Conservation (phyloP, 805 yeast genomes). For the Sungouiozyma intestinalis region DNA sequence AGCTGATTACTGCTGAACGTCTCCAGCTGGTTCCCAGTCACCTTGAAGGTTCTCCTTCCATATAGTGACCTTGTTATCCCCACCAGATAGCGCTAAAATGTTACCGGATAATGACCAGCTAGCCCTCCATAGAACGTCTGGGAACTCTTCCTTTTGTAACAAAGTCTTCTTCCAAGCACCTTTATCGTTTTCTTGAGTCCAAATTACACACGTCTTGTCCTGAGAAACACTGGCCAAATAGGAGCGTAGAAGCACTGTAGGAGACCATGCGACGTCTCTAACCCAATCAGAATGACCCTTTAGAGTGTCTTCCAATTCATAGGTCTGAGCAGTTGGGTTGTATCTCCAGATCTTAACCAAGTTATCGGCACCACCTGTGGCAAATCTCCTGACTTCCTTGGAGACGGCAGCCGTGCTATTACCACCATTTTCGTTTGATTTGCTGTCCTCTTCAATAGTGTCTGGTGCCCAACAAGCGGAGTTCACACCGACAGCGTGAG, state of each 20-base stretch:
- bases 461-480: slow-evolving; percentile 91
- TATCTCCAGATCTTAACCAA: slow-evolving; percentile 84
- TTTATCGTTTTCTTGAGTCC: slow-evolving; percentile 71
- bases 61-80: slow-evolving; percentile 88
- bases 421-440: slow-evolving; percentile 5
- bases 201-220: slow-evolving; percentile 86
- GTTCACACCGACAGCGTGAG: slow-evolving; percentile 91
- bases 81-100: slow-evolving; percentile 88
- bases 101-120: slow-evolving; percentile 97
- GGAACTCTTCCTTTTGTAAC: slow-evolving; percentile 71
- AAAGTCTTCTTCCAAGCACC: slow-evolving; percentile 74
- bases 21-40: slow-evolving; percentile 96
- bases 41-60: slow-evolving; percentile 95
- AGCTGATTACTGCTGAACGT: slow-evolving; percentile 59
- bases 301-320: slow-evolving; percentile 62
- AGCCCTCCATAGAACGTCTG: slow-evolving; percentile 97
- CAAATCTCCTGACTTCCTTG: slow-evolving; percentile 59
- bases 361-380: slow-evolving; percentile 92
- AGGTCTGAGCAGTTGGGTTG: slow-evolving; percentile 44
- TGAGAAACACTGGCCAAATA: slow-evolving; percentile 96
- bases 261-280: slow-evolving; percentile 97
- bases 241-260: slow-evolving; percentile 73
- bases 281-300: slow-evolving; percentile 98
- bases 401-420: slow-evolving; percentile 5
- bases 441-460: slow-evolving; percentile 24